Base-by-base conservation (phyloP, 1,284 basidiomycete genomes). In the Coniferiporia weirii region DNA sequence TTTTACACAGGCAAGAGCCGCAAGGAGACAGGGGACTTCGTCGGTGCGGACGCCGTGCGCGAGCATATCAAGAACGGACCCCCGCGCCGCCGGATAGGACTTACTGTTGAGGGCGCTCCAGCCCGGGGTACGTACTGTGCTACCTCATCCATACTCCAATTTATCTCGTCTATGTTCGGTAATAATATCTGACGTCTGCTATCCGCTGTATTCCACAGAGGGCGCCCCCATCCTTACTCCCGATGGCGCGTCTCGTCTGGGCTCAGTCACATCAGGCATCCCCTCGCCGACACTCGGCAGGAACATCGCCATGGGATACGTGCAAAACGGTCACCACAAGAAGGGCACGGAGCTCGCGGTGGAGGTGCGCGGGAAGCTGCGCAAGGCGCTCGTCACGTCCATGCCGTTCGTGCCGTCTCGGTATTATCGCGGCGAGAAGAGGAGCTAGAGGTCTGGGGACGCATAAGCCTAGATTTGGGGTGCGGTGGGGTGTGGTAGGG, bases 251-350 rank as follows among this genome's bases (percentile, higher is more conserved):
- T 35, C 20, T 10, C 47, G 7, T 45, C 49, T 60, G 84, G 90
- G 93, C 32, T 69, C 75, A 10, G 82, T 98, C 43, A 98, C 96
- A 0, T 98, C 94, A 0, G 96, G 96, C 54, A 98, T 98, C 62
- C 97, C 97, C 6, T 95, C 93, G 0, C 95, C 95, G 0, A 91
- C 93, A 1, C 76, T 95, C 1, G 86, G 85, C 3, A 86, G 89
- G 71, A 98, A 99, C 74, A 93, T 99, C 67, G 93, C 95, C 6
- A 99, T 99, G 96, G 96, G 87, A 0, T 96, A 98, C 68, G 83
- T 98, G 52, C 49, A 66, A 59, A 81, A 77, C 38, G 94, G 93
- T 0, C 83, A 80, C 72, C 93, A 98, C 76, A 98, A 95, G 76
- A 94, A 92, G 72, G 94, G 92, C 6, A 97, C 91, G 0, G 82